A percentile compares a stretch with the other conserved stretches of the same genome.
These are phyloP conservation scores for Gardenia jasminoides DNA, from an alignment of 257 asterid species.

Conservation along the genomic window DNA sequence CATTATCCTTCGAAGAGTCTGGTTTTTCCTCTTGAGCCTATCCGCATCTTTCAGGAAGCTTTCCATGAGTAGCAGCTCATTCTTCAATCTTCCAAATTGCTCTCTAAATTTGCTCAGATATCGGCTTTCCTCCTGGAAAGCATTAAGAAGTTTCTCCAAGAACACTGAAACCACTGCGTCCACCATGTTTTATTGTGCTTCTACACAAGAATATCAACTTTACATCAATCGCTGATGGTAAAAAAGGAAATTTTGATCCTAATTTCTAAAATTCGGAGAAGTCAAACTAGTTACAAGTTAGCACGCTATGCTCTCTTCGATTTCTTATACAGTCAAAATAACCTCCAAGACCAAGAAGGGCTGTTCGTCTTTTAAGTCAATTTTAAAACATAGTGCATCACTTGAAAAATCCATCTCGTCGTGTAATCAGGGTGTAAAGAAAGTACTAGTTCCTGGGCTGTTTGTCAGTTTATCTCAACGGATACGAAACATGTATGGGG, in stretches of 20 bases:
- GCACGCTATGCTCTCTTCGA: too few species aligned
- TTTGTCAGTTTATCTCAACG: neutral
- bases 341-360: neutral
- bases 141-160: conserved; percentile 30
- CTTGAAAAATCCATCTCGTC: neutral
- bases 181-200: conserved; percentile 29
- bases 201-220: neutral
- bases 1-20: conserved; percentile 24
- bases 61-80: conserved; percentile 31
- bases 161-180: conserved; percentile 34
- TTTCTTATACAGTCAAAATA: neutral
- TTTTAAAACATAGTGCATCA: neutral
- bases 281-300: neutral
- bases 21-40: conserved; percentile 33
- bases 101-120: conserved; percentile 23
- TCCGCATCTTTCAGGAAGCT: conserved; percentile 38
- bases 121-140: conserved; percentile 29
- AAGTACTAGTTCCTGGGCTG: neutral
- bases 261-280: neutral
- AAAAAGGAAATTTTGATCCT: neutral
- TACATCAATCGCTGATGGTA: neutral
- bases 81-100: conserved; percentile 27
- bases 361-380: neutral
- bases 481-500: neutral
- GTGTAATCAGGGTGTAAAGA: too few species aligned